These are phyloP conservation scores for Tuber magnatum DNA, from an alignment of 495 filamentous ascomycete species.

Conservation along the genomic window DNA sequence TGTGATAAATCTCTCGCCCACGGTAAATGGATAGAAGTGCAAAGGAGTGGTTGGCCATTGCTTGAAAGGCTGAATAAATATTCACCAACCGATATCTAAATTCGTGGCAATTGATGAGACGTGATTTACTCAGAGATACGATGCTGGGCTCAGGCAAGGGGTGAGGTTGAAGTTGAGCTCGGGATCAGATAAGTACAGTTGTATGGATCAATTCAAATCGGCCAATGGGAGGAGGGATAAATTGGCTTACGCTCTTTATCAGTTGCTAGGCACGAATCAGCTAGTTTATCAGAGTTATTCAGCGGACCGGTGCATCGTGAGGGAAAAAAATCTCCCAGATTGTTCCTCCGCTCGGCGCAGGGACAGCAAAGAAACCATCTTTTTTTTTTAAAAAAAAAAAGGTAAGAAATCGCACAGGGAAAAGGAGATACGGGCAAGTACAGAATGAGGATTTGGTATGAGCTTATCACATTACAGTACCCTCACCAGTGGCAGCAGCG, in stretches of 20 bases:
- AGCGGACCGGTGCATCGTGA: neutral
- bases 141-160: neutral
- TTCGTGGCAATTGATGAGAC: constrained; percentile 5
- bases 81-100: neutral
- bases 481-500: neutral
- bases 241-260: neutral
- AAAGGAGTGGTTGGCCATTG: neutral
- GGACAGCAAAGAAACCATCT: neutral
- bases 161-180: neutral
- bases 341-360: neutral
- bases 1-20: constrained; percentile 1
- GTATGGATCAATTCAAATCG: neutral
- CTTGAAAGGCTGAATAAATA: neutral
- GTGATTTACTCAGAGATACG: neutral
- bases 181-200: neutral
- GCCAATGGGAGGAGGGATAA: neutral
- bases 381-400: neutral
- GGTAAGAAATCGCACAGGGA: neutral
- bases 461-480: neutral
- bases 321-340: neutral
- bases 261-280: neutral
- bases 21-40: neutral
- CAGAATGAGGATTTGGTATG: neutral
- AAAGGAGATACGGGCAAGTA: neutral
- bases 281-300: neutral